Percentiles rank a stretch among this genome's conserved stretches.
These are phyloP conservation scores for Fusarium burgessii DNA, from an alignment of 2,329 filamentous ascomycete genomes.

Conservation along the genomic window DNA sequence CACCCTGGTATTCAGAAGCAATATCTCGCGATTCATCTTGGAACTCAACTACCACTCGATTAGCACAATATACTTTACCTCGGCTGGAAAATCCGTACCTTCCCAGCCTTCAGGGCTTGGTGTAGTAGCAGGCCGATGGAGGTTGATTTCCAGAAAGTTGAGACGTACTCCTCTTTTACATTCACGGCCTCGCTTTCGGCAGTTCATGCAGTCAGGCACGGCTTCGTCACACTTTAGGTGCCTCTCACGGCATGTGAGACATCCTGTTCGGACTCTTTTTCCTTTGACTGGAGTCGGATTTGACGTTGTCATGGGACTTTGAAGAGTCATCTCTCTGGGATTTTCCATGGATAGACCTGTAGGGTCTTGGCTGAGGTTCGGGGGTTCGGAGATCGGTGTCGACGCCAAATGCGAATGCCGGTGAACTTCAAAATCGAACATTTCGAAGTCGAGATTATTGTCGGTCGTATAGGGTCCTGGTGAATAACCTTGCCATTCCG, in stretches of 20 bases:
- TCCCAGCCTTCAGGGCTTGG: slow-evolving; percentile 37
- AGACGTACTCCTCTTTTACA: slow-evolving; percentile 89
- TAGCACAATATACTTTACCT: slow-evolving; percentile 8
- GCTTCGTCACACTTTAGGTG: slow-evolving; percentile 93
- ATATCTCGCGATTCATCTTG: slow-evolving; percentile 90
- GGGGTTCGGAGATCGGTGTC: slow-evolving; percentile 17
- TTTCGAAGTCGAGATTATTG: slow-evolving; percentile 4
- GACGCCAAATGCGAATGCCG: slow-evolving; percentile 12
- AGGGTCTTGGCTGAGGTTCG: slow-evolving; percentile 16
- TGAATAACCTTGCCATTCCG: slow-evolving; percentile 31
- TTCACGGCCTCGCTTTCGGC: slow-evolving; percentile 84
- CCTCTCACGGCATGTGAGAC: slow-evolving; percentile 87
- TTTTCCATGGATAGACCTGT: slow-evolving; percentile 10
- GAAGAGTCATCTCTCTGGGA: slow-evolving; percentile 27
- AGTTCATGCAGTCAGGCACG: slow-evolving; percentile 75
- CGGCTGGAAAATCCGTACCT: slow-evolving; percentile 36
- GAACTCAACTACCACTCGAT: slow-evolving; percentile 71
- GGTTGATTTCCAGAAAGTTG: slow-evolving; percentile 90
- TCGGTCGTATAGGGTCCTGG: slow-evolving; percentile 18
- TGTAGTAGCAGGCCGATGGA: slow-evolving; percentile 72
- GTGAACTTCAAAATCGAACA: slow-evolving; percentile 13
- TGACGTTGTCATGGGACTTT: slow-evolving; percentile 17
- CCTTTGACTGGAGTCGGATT: slow-evolving; percentile 51
- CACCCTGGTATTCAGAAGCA: slow-evolving; percentile 89
- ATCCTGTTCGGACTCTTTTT: slow-evolving; percentile 90